Evolutionary conservation across 2,329 filamentous ascomycete genomes (phyloP).

Genomic region (Uncinocarpus reesii): DNA sequence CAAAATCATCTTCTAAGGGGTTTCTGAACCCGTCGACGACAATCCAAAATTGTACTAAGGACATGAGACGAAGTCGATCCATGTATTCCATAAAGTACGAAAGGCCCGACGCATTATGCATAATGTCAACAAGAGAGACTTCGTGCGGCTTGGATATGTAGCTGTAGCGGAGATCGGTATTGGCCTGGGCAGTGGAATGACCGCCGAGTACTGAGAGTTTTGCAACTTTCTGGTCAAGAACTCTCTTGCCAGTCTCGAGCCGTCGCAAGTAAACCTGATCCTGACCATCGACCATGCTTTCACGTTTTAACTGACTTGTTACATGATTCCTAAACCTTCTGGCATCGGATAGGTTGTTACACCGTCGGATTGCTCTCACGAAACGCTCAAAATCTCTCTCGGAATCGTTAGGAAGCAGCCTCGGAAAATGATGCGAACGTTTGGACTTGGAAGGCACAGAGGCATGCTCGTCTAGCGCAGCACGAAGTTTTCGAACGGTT

Average conservation of each 20-base stretch:
- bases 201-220: conserved; percentile 61
- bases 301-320: conserved; percentile 79
- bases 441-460: conserved; percentile 61
- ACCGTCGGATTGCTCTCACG: conserved; percentile 75
- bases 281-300: conserved; percentile 64
- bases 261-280: conserved; percentile 81
- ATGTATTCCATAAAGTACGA: conserved; percentile 99
- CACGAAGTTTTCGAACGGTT: conserved; percentile 81
- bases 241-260: conserved; percentile 78
- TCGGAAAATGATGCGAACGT: conserved; percentile 61
- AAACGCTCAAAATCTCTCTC: conserved; percentile 93
- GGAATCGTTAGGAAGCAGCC: conserved; percentile 68
- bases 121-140: conserved; percentile 68
- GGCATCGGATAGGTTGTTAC: conserved; percentile 85
- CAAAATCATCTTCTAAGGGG: conserved; percentile 75
- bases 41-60: conserved; percentile 93
- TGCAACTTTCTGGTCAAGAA: conserved; percentile 81
- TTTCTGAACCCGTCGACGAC: conserved; percentile 95
- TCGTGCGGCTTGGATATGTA: conserved; percentile 57
- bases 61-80: conserved; percentile 80
- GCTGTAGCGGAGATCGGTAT: conserved; percentile 26
- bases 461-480: conserved; percentile 86
- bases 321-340: conserved; percentile 86
- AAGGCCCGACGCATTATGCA: conserved; percentile 78
- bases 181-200: conserved; percentile 2